Conservation (phyloP, 345 rosid species). For the Lenwebbia sp. region DNA sequence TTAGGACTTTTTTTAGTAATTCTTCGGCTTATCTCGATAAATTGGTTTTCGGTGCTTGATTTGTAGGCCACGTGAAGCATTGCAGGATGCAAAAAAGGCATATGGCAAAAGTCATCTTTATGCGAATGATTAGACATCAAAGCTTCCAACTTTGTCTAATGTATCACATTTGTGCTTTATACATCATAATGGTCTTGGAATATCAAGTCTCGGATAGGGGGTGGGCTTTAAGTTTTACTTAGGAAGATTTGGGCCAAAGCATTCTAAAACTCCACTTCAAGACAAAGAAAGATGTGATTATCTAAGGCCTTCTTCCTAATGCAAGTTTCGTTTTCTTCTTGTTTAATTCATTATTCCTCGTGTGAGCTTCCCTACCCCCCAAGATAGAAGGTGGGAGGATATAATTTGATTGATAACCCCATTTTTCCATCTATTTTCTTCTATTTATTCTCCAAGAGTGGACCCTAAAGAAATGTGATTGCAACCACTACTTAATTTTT, state of each 20-base stretch:
- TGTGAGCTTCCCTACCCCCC: accelerated
- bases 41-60: not conserved
- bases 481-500: not conserved
- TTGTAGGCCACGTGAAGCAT: not conserved
- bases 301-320: not conserved
- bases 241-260: not conserved
- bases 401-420: not conserved
- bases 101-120: not conserved
- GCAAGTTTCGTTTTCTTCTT: not conserved
- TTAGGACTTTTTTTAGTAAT: too few relatives aligned
- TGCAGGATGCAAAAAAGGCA: not conserved
- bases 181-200: not conserved
- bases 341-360: not conserved
- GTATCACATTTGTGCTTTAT: not conserved
- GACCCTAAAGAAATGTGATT: not conserved
- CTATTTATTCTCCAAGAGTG: not conserved
- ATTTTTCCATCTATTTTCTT: not conserved
- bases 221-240: not conserved
- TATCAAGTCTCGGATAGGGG: not conserved
- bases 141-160: not conserved
- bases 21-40: not conserved
- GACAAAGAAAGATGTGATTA: not conserved
- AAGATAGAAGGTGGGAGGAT: not conserved
- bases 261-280: not conserved
- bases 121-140: not conserved